Conservation (phyloP, 2,329 filamentous ascomycete genomes). For the Phialophora expanda region DNA sequence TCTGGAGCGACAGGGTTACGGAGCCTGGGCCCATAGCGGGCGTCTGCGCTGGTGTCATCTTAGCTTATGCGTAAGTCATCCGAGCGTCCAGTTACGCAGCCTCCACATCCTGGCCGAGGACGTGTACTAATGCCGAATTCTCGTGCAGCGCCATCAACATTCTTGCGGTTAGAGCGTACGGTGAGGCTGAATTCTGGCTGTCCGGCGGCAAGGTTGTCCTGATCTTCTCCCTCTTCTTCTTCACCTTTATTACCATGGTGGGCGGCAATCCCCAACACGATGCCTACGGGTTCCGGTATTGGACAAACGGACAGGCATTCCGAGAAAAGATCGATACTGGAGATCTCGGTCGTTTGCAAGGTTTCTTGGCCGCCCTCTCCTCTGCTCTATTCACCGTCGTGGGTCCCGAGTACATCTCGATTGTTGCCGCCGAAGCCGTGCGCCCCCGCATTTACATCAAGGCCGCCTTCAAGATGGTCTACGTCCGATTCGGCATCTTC, state of each 20-base stretch:
- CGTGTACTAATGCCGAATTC: conserved; percentile 50
- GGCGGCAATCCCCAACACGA: conserved; percentile 75
- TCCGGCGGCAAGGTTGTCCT: conserved; percentile 71
- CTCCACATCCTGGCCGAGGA: too few relatives aligned
- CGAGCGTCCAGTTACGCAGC: background rate
- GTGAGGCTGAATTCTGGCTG: conserved; percentile 72
- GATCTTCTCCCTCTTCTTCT: conserved; percentile 69
- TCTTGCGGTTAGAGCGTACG: conserved; percentile 71
- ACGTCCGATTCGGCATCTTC: conserved; percentile 75
- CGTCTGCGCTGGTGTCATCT: conserved; percentile 45
- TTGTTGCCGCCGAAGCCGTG: conserved; percentile 69
- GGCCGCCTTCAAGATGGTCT: conserved; percentile 68
- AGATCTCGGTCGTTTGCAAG: conserved; percentile 61
- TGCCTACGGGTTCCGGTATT: conserved; percentile 71
- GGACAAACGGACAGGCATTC: conserved; percentile 68
- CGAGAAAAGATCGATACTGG: conserved; percentile 67
- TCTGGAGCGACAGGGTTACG: conserved; percentile 46
- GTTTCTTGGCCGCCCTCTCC: conserved; percentile 70
- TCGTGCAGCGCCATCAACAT: conserved; percentile 62
- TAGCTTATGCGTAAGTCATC: conserved; percentile 45
- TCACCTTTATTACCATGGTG: conserved; percentile 80
- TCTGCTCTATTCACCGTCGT: conserved; percentile 70
- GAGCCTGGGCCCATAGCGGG: conserved; percentile 42
- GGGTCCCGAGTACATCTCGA: conserved; percentile 67
- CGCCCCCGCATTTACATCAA: conserved; percentile 68